Percentiles rank a stretch among this genome's conserved stretches.
Evolutionary conservation across 1,139 yeast genomes (phyloP).

Genomic region (Candida sanyaensis): DNA sequence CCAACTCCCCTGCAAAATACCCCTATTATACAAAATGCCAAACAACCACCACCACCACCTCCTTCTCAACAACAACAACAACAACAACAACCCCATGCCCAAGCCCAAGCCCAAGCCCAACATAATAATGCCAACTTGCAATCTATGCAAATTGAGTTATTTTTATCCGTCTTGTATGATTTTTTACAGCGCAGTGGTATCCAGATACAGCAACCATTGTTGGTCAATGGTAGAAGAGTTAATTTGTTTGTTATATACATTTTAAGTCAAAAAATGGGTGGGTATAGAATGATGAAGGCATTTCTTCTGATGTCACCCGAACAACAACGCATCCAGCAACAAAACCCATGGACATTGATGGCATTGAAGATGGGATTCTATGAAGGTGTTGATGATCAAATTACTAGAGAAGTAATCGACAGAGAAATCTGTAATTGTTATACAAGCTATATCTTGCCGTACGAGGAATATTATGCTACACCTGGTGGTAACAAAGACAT

Average conservation of each 20-base stretch:
- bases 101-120: slow-evolving; percentile 10
- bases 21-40: slow-evolving; percentile 9
- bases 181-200: slow-evolving; percentile 77
- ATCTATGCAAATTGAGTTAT: slow-evolving; percentile 58
- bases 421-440: slow-evolving; percentile 65
- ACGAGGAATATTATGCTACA: slow-evolving; percentile 68
- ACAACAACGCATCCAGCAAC: slow-evolving; percentile 21
- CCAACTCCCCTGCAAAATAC: slow-evolving; percentile 14
- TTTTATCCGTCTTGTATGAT: slow-evolving; percentile 55
- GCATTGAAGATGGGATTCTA: slow-evolving; percentile 39
- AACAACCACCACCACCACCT: slow-evolving; percentile 17
- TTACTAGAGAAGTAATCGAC: slow-evolving; percentile 34
- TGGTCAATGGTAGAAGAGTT: slow-evolving; percentile 61
- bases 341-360: slow-evolving; percentile 39
- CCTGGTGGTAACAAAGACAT: slow-evolving; percentile 69
- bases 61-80: slow-evolving; percentile 13
- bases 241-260: slow-evolving; percentile 71
- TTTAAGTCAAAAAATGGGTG: slow-evolving; percentile 74
- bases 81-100: too few relatives aligned
- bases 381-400: slow-evolving; percentile 34
- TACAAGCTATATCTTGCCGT: slow-evolving; percentile 62
- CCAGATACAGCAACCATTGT: slow-evolving; percentile 65
- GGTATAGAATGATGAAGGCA: slow-evolving; percentile 56
- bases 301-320: slow-evolving; percentile 27
- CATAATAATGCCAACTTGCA: slow-evolving; percentile 1